Evolutionary conservation across 2,329 filamentous ascomycete genomes (phyloP), one percentile per base, ranked within the genome.

Genomic region (Exophiala sideris): DNA sequence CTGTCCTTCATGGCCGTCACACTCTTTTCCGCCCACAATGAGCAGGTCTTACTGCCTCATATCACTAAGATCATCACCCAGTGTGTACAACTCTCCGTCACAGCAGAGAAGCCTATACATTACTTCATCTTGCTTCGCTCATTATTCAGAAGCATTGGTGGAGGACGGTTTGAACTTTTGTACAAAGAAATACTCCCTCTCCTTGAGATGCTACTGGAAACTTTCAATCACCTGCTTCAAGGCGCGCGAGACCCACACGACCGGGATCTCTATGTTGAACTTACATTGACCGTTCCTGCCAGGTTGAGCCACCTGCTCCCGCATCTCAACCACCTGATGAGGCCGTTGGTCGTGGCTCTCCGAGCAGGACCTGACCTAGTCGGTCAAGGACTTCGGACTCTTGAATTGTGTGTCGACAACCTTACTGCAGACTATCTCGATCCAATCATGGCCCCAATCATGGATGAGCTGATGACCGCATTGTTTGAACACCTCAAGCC

Each of bases 1-100:
- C 75, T 99, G 47, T 95, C 92, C 0, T 99, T 99, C 71, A 99
- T 99, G 94, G 95, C 95, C 0, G 94, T 99, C 36, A 99, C 94
- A 0, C 78, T 99, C 1, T 99, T 99, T 70, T 91, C 91, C 0
- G 80, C 83, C 7, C 91, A 96, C 67, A 99, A 99, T 65, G 94
- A 99, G 72, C 88, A 94, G 68, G 91, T 99, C 2, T 78, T 99
- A 11, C 78, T 97, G 49, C 95, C 95, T 0, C 94, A 99, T 69
- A 92, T 99, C 47, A 91, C 95, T 50, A 95, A 95, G 68, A 95
- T 99, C 60, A 90, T 99, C 57, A 96, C 92, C 10, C 91, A 95
- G 71, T 97, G 92, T 7, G 96, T 99, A 59, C 90, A 97, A 71
- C 77, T 97, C 35, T 96, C 92, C 1, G 95, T 94, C 5, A 95